These are phyloP conservation scores for Fragilariopsis cylindrus DNA, from an alignment of 108 stramenopile species.

Conservation along the genomic window DNA sequence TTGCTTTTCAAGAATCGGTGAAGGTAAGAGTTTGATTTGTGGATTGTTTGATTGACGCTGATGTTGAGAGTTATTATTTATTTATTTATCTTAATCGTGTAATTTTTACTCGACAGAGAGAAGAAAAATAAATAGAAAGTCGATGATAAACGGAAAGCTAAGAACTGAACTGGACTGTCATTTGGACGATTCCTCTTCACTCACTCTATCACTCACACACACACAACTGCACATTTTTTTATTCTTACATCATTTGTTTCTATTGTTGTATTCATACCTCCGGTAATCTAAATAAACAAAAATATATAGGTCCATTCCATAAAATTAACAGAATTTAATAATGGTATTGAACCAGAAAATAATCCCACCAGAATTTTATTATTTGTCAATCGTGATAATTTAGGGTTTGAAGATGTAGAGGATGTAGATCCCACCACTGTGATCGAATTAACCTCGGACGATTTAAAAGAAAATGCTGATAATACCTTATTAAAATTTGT, in stretches of 20 bases:
- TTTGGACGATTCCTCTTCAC: no score
- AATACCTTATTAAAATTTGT: slow-evolving; percentile 71
- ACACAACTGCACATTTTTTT: no score
- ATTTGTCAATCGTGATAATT: slow-evolving; percentile 75
- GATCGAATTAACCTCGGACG: slow-evolving; percentile 66
- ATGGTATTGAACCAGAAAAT: slow-evolving; percentile 62
- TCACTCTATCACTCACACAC: no score
- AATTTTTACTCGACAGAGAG: no score
- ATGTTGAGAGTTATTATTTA: no score
- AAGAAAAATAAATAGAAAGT: background rate
- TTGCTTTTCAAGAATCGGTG: slow-evolving; percentile 86
- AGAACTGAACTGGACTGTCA: no score
- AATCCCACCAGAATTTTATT: slow-evolving; percentile 74
- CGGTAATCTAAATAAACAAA: no score
- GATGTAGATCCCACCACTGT: slow-evolving; percentile 85
- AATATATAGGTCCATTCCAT: slow-evolving; percentile 36
- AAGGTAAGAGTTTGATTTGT: slow-evolving; percentile 43
- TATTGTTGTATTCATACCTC: no score
- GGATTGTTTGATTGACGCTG: no score
- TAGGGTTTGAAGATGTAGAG: slow-evolving; percentile 89
- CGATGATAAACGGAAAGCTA: no score
- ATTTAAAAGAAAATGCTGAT: slow-evolving; percentile 64
- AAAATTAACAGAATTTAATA: slow-evolving; percentile 81
- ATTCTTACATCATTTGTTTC: no score
- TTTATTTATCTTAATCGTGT: no score